phyloP scores from a whole-genome alignment of 306 rosid species.

The Casuarina glauca region DNA sequence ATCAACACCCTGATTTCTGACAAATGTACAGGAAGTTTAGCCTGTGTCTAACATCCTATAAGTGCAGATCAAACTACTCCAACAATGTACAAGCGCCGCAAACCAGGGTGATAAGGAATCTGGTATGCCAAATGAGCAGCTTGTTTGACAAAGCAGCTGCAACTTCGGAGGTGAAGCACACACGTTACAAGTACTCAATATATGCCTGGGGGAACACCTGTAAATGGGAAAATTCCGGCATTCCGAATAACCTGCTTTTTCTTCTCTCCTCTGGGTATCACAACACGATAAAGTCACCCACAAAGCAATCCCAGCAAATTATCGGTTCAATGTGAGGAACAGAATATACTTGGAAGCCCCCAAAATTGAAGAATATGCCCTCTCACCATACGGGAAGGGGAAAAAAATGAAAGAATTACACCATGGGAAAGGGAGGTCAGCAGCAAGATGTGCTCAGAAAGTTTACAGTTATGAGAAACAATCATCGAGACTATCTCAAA shows the following conservation, averaged over 20 bases:
- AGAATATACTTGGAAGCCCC: slow-evolving; percentile 51
- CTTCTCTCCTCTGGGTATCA: slow-evolving; percentile 44
- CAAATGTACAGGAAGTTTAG: slow-evolving; percentile 22
- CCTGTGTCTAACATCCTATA: slow-evolving; percentile 23
- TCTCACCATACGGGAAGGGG: slow-evolving; percentile 40
- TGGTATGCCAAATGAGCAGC: slow-evolving; percentile 32
- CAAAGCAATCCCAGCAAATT: slow-evolving; percentile 46
- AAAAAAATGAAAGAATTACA: slow-evolving; percentile 65
- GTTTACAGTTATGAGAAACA: slow-evolving; percentile 38
- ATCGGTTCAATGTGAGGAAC: slow-evolving; percentile 50
- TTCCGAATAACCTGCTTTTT: slow-evolving; percentile 32
- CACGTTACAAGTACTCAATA: slow-evolving; percentile 31
- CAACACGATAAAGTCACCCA: slow-evolving; percentile 46
- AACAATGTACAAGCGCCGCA: slow-evolving; percentile 28
- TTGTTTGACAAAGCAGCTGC: slow-evolving; percentile 50
- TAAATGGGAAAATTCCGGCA: not conserved
- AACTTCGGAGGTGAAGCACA: slow-evolving; percentile 1
- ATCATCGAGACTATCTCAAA: slow-evolving; percentile 29
- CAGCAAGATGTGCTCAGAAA: slow-evolving; percentile 50
- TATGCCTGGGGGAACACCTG: slow-evolving; percentile 31
- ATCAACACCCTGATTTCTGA: slow-evolving; percentile 20
- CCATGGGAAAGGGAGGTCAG: slow-evolving; percentile 47
- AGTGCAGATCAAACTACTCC: slow-evolving; percentile 14
- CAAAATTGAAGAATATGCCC: slow-evolving; percentile 51
- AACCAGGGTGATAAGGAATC: slow-evolving; percentile 31